Conservation (phyloP, 495 filamentous ascomycete genomes). For the Aspergillus cavernicola region DNA sequence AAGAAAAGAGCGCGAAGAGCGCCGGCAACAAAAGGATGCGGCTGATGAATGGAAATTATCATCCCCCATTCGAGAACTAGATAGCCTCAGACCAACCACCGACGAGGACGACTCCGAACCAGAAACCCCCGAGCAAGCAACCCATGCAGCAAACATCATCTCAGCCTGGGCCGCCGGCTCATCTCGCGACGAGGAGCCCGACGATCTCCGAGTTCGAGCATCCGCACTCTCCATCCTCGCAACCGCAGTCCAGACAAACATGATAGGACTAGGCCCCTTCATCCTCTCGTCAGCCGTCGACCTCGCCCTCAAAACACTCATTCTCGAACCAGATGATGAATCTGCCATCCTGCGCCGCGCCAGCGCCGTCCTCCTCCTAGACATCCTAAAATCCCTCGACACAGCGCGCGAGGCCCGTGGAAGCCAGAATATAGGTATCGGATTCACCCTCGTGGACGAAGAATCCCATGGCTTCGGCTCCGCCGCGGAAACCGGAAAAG, state of each 20-base stretch:
- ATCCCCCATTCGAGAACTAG: conserved; percentile 19
- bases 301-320: conserved; percentile 60
- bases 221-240: conserved; percentile 75
- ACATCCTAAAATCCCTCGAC: conserved; percentile 63
- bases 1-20: conserved; percentile 41
- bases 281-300: conserved; percentile 60
- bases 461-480: background rate
- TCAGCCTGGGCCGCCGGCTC: conserved; percentile 69
- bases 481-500: background rate
- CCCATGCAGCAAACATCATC: conserved; percentile 60
- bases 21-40: conserved; percentile 23
- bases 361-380: conserved; percentile 64
- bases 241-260: conserved; percentile 61
- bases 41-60: conserved; percentile 34
- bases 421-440: conserved; percentile 53
- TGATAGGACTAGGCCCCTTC: conserved; percentile 53
- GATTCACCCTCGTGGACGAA: conserved; percentile 49
- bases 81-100: too few relatives aligned
- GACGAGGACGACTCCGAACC: conserved; percentile 38
- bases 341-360: conserved; percentile 71
- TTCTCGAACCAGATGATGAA: conserved; percentile 59
- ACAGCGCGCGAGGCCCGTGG: conserved; percentile 42
- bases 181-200: conserved; percentile 46
- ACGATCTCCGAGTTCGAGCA: conserved; percentile 74
- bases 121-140: conserved; percentile 47